Percentiles rank a stretch among this genome's conserved stretches.
These are phyloP conservation scores for Malus hybrid DNA, from an alignment of 331 rosid species.

Conservation along the genomic window DNA sequence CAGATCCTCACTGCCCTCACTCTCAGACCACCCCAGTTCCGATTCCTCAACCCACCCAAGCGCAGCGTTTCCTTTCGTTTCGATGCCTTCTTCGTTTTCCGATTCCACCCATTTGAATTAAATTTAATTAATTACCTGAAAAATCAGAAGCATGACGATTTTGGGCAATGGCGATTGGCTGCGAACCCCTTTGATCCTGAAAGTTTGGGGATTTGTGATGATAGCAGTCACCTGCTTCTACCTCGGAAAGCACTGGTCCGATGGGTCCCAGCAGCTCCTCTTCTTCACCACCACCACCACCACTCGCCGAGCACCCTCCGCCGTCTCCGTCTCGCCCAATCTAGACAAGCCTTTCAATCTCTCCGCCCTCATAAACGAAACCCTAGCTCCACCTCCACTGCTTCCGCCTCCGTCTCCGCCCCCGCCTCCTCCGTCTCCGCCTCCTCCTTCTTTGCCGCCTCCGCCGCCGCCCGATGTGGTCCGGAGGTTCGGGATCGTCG, in stretches of 20 bases:
- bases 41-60: neutral
- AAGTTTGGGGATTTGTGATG: slow-evolving; percentile 31
- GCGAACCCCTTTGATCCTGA: slow-evolving; percentile 19
- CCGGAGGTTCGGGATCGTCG: slow-evolving; percentile 61
- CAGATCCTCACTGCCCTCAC: neutral
- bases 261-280: slow-evolving; percentile 54
- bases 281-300: slow-evolving; percentile 41
- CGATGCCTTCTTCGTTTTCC: neutral
- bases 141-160: slow-evolving; percentile 16
- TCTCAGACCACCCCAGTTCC: neutral
- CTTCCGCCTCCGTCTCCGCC: slow-evolving; percentile 2
- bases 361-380: slow-evolving; percentile 29
- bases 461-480: slow-evolving; percentile 23
- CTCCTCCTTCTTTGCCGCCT: slow-evolving; percentile 10
- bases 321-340: slow-evolving; percentile 61
- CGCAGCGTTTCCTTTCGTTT: neutral
- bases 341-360: slow-evolving; percentile 31
- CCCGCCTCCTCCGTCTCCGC: neutral
- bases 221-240: slow-evolving; percentile 50
- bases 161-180: slow-evolving; percentile 28
- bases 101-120: neutral
- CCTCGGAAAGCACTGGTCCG: slow-evolving; percentile 73
- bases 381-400: slow-evolving; percentile 1
- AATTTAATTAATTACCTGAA: neutral
- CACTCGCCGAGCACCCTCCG: slow-evolving; percentile 8